Evolutionary conservation across 2,329 filamentous ascomycete species (phyloP), one percentile per base, ranked within the genome.

Genomic region (Arthrobotrys musiformis): DNA sequence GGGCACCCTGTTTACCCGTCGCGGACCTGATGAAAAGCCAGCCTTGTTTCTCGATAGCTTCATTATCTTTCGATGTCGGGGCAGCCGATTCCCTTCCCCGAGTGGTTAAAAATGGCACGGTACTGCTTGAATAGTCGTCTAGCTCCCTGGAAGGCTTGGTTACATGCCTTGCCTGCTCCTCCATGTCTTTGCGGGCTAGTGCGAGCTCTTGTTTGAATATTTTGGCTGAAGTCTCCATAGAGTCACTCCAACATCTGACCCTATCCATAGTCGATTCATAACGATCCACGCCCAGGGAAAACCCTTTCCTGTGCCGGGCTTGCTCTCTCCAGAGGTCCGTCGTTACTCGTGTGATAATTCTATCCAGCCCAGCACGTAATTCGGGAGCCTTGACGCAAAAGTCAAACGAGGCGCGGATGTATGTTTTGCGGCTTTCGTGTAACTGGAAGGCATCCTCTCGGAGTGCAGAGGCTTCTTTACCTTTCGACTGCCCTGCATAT

Each of bases 401-500:
- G 83, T 99, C 95, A 89, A 99, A 90, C 13, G 93, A 94, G 0
- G 94, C 92, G 82, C 93, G 94, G 48, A 98, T 86, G 83, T 99
- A 99, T 33, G 90, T 89, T 82, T 95, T 96, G 73, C 94, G 89
- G 24, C 93, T 92, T 85, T 98, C 95, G 82, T 97, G 95, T 40
- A 98, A 89, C 82, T 95, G 91, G 81, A 99, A 99, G 0, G 95
- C 95, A 84, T 99, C 95, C 83, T 99, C 95, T 76, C 95, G 89
- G 69, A 99, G 86, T 0, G 93, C 89, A 0, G 93, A 97, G 0
- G 94, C 89, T 83, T 99, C 95, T 84, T 98, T 99, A 4, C 93
- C 91, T 86, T 97, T 98, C 79, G 90, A 92, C 84, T 97, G 93
- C 2, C 88, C 86, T 4, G 93, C 88, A 82, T 97, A 98, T 73